Percentiles rank a stretch among this genome's conserved stretches.
Evolutionary conservation across 2,329 filamentous ascomycete genomes (phyloP).

Genomic region (Curvularia eragrostidis): DNA sequence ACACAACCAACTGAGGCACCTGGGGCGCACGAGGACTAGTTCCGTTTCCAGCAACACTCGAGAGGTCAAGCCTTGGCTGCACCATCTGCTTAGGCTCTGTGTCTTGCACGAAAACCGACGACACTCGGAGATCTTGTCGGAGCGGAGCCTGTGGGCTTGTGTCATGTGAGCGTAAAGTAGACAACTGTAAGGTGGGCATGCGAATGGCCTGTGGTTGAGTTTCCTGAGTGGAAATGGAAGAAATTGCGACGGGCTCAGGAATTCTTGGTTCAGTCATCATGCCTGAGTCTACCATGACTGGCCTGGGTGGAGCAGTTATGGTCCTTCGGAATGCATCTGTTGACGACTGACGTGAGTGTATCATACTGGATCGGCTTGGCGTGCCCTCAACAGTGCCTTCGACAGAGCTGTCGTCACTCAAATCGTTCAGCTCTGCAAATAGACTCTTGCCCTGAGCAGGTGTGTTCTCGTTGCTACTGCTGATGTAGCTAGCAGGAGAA

Average conservation of each 20-base stretch:
- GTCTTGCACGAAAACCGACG: constrained; percentile 30
- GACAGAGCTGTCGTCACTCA: constrained; percentile 59
- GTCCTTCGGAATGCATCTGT: constrained; percentile 37
- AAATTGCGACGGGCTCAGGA: constrained; percentile 42
- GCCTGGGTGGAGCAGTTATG: constrained; percentile 27
- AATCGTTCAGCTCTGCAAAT: constrained; percentile 86
- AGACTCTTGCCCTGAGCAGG: constrained; percentile 74
- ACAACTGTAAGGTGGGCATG: constrained; percentile 27
- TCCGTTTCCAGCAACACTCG: constrained; percentile 36
- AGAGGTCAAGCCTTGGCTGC: constrained; percentile 31
- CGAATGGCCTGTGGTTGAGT: constrained; percentile 33
- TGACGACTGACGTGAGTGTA: constrained; percentile 43
- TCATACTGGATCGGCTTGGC: constrained; percentile 42
- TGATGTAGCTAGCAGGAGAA: constrained; percentile 59
- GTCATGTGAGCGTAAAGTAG: constrained; percentile 38
- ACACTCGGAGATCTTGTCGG: constrained; percentile 29
- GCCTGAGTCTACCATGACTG: constrained; percentile 64
- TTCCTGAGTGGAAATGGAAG: constrained; percentile 39
- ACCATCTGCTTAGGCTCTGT: constrained; percentile 29
- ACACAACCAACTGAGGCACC: constrained; percentile 26
- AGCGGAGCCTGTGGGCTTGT: constrained; percentile 32
- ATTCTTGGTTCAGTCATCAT: constrained; percentile 69
- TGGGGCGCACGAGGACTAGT: constrained; percentile 31
- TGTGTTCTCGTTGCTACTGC: constrained; percentile 54
- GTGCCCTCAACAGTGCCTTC: constrained; percentile 48